phyloP scores from a whole-genome alignment of 2,329 filamentous ascomycete species.

The Penicillium sp. region DNA sequence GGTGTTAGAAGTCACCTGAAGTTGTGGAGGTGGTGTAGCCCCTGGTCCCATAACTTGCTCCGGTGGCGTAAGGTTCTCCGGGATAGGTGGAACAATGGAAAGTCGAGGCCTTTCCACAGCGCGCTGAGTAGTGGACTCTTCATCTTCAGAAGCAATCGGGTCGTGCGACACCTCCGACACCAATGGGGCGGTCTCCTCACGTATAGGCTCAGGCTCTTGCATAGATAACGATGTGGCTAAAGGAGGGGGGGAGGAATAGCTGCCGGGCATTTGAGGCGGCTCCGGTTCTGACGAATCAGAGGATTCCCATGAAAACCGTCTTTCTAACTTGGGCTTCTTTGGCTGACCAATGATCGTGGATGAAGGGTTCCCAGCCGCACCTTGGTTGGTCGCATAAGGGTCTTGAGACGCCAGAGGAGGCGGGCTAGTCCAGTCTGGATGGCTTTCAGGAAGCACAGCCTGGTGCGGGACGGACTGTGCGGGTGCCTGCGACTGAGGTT shows the following conservation, averaged over 20 bases:
- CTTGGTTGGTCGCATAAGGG: slow-evolving; percentile 13
- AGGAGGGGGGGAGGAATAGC: slow-evolving; percentile 13
- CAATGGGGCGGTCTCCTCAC: slow-evolving; percentile 8
- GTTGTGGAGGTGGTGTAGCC: slow-evolving; percentile 6
- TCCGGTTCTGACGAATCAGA: slow-evolving; percentile 19
- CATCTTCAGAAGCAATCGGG: slow-evolving; percentile 5
- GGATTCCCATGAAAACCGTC: slow-evolving; percentile 47
- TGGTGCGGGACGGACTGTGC: slow-evolving; percentile 36
- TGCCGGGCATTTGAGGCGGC: slow-evolving; percentile 13
- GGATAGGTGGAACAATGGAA: slow-evolving; percentile 31
- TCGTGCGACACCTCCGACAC: slow-evolving; percentile 9
- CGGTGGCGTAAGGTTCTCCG: slow-evolving; percentile 16
- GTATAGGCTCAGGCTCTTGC: slow-evolving; percentile 22
- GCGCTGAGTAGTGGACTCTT: slow-evolving; percentile 12
- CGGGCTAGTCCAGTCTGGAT: slow-evolving; percentile 14
- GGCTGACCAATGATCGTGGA: slow-evolving; percentile 11
- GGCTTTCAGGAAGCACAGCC: slow-evolving; percentile 14
- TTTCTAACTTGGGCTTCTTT: slow-evolving; percentile 31
- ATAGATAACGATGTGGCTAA: slow-evolving; percentile 16
- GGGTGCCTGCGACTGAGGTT: slow-evolving; percentile 17
- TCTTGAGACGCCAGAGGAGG: slow-evolving; percentile 17
- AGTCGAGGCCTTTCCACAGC: slow-evolving; percentile 30
- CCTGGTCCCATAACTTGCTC: slow-evolving; percentile 16
- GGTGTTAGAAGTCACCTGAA: slow-evolving; percentile 11
- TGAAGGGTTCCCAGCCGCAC: background rate